Conservation (phyloP, 805 yeast species). For the Teunomyces kruisii region DNA sequence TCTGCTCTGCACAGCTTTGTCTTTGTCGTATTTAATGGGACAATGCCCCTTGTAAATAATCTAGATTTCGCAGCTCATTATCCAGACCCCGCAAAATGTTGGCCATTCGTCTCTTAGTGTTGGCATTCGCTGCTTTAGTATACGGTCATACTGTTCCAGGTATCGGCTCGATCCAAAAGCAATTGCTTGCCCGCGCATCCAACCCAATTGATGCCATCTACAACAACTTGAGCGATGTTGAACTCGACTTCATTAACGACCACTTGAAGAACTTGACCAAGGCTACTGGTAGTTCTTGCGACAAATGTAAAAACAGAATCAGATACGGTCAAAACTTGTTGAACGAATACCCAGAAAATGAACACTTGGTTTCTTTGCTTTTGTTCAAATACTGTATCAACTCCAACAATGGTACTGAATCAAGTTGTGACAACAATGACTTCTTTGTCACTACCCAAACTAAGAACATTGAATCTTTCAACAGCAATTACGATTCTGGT, state of each 20-base stretch:
- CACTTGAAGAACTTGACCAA: slow-evolving; percentile 27
- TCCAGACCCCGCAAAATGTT: neutral
- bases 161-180: slow-evolving; percentile 22
- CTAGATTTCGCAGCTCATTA: neutral
- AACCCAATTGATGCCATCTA: slow-evolving; percentile 28
- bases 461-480: slow-evolving; percentile 10
- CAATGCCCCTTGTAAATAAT: neutral
- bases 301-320: slow-evolving; percentile 35
- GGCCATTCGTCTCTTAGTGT: neutral
- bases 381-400: slow-evolving; percentile 36
- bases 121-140: slow-evolving; percentile 4
- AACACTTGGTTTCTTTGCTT: slow-evolving; percentile 35
- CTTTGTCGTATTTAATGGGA: neutral
- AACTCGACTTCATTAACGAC: slow-evolving; percentile 28
- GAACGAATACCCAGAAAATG: slow-evolving; percentile 28
- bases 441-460: slow-evolving; percentile 37
- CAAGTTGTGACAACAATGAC: slow-evolving; percentile 34
- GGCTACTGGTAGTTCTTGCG: slow-evolving; percentile 35
- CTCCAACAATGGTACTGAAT: slow-evolving; percentile 26
- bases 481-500: slow-evolving; percentile 20
- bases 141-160: slow-evolving; percentile 25
- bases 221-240: slow-evolving; percentile 21
- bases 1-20: neutral
- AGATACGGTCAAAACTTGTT: slow-evolving; percentile 28
- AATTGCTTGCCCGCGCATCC: slow-evolving; percentile 17